A percentile compares a stretch with the other conserved stretches of the same genome.
These are phyloP conservation scores for Pythium folliculosum DNA, from an alignment of 352 stramenopile species.

Conservation along the genomic window DNA sequence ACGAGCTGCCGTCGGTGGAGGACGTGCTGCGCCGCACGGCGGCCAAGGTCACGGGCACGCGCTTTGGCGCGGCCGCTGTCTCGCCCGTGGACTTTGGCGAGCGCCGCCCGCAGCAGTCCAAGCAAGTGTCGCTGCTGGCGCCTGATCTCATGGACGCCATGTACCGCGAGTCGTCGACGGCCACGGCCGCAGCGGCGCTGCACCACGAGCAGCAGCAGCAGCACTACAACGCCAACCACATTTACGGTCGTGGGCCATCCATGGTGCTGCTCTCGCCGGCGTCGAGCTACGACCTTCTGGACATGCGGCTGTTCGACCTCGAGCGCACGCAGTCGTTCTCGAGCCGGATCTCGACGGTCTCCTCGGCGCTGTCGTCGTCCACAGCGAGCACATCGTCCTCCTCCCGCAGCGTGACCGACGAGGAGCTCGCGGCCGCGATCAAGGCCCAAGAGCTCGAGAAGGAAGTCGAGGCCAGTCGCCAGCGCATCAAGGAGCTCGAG, in stretches of 20 bases:
- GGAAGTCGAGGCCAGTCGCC: constrained; percentile 65
- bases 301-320: constrained; percentile 15
- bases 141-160: constrained; percentile 21
- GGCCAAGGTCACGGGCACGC: constrained; percentile 9
- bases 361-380: constrained; percentile 26
- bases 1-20: constrained; percentile 21
- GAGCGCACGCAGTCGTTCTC: constrained; percentile 23
- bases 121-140: constrained; percentile 20
- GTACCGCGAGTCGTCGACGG: constrained; percentile 11
- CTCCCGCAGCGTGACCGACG: constrained; percentile 36
- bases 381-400: constrained; percentile 18
- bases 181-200: background rate
- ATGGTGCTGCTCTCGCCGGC: constrained; percentile 24
- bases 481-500: constrained; percentile 63
- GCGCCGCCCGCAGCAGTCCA: background rate
- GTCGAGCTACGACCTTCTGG: constrained; percentile 16
- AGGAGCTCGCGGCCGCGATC: constrained; percentile 62
- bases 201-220: background rate
- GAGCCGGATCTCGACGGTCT: constrained; percentile 25
- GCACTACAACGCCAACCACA: constrained; percentile 7
- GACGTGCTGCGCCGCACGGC: constrained; percentile 24
- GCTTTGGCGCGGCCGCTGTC: background rate
- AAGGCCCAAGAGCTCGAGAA: constrained; percentile 64
- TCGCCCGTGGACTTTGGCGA: constrained; percentile 6
- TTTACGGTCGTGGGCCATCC: constrained; percentile 9